Evolutionary conservation across 192 early-diverging fungal species (phyloP).

Genomic region (Backusella luteola): DNA sequence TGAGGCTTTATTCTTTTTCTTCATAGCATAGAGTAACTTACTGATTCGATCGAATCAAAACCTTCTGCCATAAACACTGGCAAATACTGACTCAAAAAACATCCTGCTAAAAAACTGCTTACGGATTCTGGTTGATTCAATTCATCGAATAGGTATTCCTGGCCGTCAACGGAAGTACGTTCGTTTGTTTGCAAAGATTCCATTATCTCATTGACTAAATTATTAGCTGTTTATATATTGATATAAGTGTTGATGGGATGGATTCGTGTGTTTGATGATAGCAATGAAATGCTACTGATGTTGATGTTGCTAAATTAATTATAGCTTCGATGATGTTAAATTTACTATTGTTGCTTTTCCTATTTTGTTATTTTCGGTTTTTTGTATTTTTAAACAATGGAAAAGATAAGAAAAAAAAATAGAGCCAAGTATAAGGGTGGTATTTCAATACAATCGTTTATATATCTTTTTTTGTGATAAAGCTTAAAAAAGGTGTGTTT

Average conservation of each 20-base stretch:
- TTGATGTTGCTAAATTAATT: not conserved
- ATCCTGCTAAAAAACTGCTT: constrained; percentile 1
- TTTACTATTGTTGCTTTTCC: not conserved
- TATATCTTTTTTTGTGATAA: not conserved
- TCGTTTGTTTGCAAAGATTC: not conserved
- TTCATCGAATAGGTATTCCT: not conserved
- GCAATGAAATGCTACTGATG: not conserved
- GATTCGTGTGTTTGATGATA: not conserved
- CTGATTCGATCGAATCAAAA: constrained; percentile 17
- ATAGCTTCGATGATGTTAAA: too few species aligned
- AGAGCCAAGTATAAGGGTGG: not conserved
- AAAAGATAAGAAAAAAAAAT: not conserved
- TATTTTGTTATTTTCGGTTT: not conserved
- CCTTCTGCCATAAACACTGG: constrained; percentile 14
- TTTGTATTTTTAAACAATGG: not conserved
- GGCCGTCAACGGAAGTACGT: not conserved
- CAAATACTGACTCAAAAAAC: constrained; percentile 14
- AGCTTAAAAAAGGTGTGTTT: not conserved
- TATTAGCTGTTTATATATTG: not conserved
- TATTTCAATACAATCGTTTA: not conserved
- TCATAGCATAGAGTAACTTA: not conserved
- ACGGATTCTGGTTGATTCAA: not conserved
- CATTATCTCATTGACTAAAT: not conserved
- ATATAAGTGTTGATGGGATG: not conserved
- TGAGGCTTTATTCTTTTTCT: not conserved